Conservation (phyloP, 2,329 filamentous ascomycete genomes). For the Penicillium sp. region DNA sequence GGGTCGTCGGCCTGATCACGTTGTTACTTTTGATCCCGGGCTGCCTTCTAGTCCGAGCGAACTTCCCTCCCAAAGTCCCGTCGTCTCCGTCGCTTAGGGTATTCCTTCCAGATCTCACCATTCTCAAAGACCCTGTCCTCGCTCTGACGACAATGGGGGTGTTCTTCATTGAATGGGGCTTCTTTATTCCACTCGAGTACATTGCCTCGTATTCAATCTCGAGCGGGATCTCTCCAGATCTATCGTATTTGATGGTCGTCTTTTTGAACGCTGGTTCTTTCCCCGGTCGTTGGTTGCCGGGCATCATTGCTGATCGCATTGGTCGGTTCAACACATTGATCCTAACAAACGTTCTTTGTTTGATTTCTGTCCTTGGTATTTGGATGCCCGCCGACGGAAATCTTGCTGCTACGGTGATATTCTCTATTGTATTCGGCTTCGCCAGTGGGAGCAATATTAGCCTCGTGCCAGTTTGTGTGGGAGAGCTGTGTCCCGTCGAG, state of each 20-base stretch:
- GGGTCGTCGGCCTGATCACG: conserved; percentile 16
- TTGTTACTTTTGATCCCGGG: conserved; percentile 15
- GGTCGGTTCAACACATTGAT: conserved; percentile 36
- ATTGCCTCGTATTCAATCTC: conserved; percentile 33
- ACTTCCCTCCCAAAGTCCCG: conserved; percentile 6
- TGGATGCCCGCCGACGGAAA: conserved; percentile 29
- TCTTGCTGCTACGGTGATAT: conserved; percentile 19
- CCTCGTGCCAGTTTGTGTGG: conserved; percentile 45
- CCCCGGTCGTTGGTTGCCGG: conserved; percentile 34
- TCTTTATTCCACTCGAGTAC: conserved; percentile 39
- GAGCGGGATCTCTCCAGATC: conserved; percentile 21
- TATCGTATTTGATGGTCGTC: conserved; percentile 32
- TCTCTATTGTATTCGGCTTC: conserved; percentile 36
- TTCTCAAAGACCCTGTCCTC: conserved; percentile 14
- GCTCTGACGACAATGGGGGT: conserved; percentile 29
- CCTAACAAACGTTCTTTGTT: conserved; percentile 25
- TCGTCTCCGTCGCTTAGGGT: conserved; percentile 14
- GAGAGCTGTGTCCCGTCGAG: conserved; percentile 45
- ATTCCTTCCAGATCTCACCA: conserved; percentile 17
- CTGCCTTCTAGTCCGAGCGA: conserved; percentile 13
- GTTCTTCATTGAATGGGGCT: conserved; percentile 37
- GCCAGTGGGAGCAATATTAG: conserved; percentile 40
- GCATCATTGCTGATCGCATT: conserved; percentile 31
- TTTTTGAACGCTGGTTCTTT: conserved; percentile 34
- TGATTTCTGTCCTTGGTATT: conserved; percentile 25